Conservation (phyloP, 495 filamentous ascomycete genomes). For the Penicillium soppii region DNA sequence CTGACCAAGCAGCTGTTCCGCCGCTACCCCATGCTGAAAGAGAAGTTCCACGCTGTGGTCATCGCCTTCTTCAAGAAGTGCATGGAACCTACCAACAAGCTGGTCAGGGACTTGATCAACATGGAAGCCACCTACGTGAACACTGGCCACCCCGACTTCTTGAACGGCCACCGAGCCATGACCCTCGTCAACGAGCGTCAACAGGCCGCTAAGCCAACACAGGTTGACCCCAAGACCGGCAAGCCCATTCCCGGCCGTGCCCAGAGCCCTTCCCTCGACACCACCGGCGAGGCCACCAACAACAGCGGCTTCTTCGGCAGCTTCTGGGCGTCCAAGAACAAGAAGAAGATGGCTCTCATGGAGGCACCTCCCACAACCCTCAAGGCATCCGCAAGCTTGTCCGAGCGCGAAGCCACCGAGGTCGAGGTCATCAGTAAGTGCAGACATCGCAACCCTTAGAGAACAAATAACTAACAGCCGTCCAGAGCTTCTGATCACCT, state of each 20-base stretch:
- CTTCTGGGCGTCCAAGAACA: slow-evolving; percentile 97
- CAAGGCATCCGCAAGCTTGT: slow-evolving; percentile 89
- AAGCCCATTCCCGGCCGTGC: slow-evolving; percentile 83
- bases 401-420: slow-evolving; percentile 88
- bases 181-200: slow-evolving; percentile 93
- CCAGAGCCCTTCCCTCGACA: slow-evolving; percentile 63
- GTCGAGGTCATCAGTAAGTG: slow-evolving; percentile 98
- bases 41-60: slow-evolving; percentile 95
- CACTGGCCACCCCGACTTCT: slow-evolving; percentile 96
- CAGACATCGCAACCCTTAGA: no score
- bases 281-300: slow-evolving; percentile 52
- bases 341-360: slow-evolving; percentile 99
- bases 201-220: slow-evolving; percentile 76
- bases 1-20: slow-evolving; percentile 88
- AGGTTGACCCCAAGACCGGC: slow-evolving; percentile 98
- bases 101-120: slow-evolving; percentile 85
- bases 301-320: slow-evolving; percentile 89
- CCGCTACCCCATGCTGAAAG: slow-evolving; percentile 88
- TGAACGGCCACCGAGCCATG: slow-evolving; percentile 96
- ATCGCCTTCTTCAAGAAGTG: slow-evolving; percentile 96
- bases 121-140: slow-evolving; percentile 99
- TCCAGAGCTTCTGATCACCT: slow-evolving; percentile 87
- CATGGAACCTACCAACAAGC: slow-evolving; percentile 96
- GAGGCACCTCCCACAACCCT: slow-evolving; percentile 88
- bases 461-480: slow-evolving; percentile 2